Evolutionary conservation across 1,284 basidiomycete genomes (phyloP).

Genomic region (Termitomyces sp.): DNA sequence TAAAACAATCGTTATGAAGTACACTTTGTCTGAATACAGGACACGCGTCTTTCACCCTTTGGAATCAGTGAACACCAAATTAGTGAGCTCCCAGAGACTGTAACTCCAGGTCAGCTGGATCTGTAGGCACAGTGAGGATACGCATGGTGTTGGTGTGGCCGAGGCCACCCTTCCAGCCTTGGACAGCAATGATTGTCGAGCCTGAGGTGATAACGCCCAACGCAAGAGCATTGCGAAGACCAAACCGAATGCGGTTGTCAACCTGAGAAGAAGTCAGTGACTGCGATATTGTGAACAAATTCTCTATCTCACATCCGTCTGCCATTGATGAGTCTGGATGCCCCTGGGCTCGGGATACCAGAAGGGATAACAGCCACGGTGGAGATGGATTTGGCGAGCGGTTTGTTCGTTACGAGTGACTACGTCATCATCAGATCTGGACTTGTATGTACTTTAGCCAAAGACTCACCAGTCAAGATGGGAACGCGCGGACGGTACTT

Average conservation of each 20-base stretch:
- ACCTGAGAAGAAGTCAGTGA: constrained; percentile 42
- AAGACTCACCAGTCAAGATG: constrained; percentile 79
- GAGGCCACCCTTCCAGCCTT: constrained; percentile 98
- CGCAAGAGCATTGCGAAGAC: constrained; percentile 82
- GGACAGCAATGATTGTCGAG: constrained; percentile 89
- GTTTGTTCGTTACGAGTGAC: constrained; percentile 97
- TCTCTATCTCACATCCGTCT: constrained; percentile 76
- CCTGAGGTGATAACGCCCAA: constrained; percentile 89
- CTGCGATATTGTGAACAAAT: constrained; percentile 27
- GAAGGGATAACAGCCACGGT: constrained; percentile 97
- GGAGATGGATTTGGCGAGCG: constrained; percentile 93
- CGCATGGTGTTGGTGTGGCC: constrained; percentile 89
- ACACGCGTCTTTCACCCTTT: not conserved
- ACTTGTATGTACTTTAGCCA: not conserved
- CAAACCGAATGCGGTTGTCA: constrained; percentile 88
- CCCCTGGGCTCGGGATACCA: constrained; percentile 93
- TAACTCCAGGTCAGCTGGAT: constrained; percentile 76
- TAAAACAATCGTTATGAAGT: constrained; percentile 1
- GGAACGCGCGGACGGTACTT: constrained; percentile 95
- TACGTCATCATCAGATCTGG: constrained; percentile 25
- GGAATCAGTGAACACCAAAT: not conserved
- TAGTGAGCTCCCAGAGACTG: constrained; percentile 43
- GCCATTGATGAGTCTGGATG: constrained; percentile 88
- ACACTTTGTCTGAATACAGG: constrained; percentile 3
- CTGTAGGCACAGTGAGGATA: constrained; percentile 80